Evolutionary conservation across 2,329 filamentous ascomycete species (phyloP).

Genomic region (Monosporascus ibericus): DNA sequence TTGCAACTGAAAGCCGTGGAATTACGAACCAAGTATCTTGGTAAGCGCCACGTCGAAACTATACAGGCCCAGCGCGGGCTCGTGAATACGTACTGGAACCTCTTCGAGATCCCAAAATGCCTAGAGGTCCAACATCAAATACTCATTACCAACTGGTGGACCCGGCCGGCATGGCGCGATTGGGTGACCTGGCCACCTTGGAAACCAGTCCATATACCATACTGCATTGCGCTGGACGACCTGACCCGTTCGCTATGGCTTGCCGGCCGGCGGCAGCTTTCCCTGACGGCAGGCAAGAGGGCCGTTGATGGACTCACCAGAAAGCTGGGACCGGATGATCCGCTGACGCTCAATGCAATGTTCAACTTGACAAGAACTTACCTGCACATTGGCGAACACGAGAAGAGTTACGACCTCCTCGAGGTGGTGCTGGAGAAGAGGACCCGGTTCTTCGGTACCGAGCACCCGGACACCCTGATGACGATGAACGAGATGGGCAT

Average conservation of each 20-base stretch:
- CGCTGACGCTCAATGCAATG: constrained; percentile 23
- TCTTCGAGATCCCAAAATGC: constrained; percentile 4
- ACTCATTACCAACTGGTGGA: constrained; percentile 1
- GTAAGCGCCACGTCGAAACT: constrained; percentile 3
- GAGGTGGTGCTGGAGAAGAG: constrained; percentile 9
- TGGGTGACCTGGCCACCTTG: constrained; percentile 12
- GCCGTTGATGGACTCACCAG: constrained; percentile 6
- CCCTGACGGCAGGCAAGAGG: constrained; percentile 6
- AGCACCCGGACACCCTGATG: constrained; percentile 21
- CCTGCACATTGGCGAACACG: constrained; percentile 12
- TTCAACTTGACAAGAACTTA: constrained; percentile 22
- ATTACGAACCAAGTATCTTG: constrained; percentile 4
- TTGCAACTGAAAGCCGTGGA: constrained; percentile 11
- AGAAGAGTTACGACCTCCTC: constrained; percentile 12
- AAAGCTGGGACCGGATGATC: constrained; percentile 15
- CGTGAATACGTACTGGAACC: constrained; percentile 5
- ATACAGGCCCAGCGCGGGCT: constrained; percentile 3
- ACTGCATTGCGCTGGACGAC: constrained; percentile 10
- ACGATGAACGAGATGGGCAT: constrained; percentile 11
- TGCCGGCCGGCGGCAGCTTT: constrained; percentile 7
- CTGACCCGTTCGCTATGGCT: constrained; percentile 9
- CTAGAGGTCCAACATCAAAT: constrained; percentile 5
- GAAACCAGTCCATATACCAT: constrained; percentile 10
- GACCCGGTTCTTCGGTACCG: constrained; percentile 13
- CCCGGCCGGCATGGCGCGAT: constrained; percentile 4